Percentiles rank a stretch among this genome's conserved stretches.
These are phyloP conservation scores for Ceratobasidium sp. DNA, from an alignment of 1,284 basidiomycete genomes.

Conservation along the genomic window DNA sequence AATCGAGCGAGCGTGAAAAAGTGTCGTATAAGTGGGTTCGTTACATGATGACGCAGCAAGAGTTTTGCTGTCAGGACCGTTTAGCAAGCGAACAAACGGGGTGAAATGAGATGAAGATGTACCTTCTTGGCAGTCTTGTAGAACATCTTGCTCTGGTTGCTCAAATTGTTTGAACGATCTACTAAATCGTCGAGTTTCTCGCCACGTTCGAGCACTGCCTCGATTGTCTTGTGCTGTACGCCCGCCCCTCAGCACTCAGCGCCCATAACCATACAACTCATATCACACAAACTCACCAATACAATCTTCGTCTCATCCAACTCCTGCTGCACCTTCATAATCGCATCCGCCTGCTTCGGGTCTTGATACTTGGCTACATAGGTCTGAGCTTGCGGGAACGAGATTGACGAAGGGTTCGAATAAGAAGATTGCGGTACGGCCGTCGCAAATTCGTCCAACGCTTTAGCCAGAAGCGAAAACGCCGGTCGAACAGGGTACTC, in stretches of 20 bases:
- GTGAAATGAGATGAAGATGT: conserved; percentile 51
- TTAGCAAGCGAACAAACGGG: conserved; percentile 63
- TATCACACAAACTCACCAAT: conserved; percentile 68
- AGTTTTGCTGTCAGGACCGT: conserved; percentile 71
- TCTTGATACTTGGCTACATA: conserved; percentile 98
- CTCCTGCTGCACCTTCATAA: conserved; percentile 99
- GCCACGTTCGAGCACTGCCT: conserved; percentile 94
- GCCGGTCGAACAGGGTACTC: conserved; percentile 98
- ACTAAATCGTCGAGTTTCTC: conserved; percentile 98
- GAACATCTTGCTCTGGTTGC: conserved; percentile 93
- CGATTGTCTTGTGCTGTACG: conserved; percentile 97
- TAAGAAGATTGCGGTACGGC: conserved; percentile 81
- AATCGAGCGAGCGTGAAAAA: conserved; percentile 5
- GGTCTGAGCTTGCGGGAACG: conserved; percentile 77
- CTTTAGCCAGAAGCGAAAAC: conserved; percentile 94
- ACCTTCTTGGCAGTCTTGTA: conserved; percentile 96
- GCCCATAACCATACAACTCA: not conserved
- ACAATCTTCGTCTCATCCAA: conserved; percentile 99
- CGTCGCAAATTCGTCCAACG: conserved; percentile 92
- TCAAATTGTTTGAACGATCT: conserved; percentile 92
- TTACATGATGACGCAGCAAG: conserved; percentile 70
- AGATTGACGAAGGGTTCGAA: conserved; percentile 72
- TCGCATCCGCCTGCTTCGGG: conserved; percentile 96
- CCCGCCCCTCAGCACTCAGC: not conserved
- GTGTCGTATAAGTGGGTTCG: conserved; percentile 54